Evolutionary conservation across 208 protist species (phyloP).

Genomic region (Histomonas meleagridis): DNA sequence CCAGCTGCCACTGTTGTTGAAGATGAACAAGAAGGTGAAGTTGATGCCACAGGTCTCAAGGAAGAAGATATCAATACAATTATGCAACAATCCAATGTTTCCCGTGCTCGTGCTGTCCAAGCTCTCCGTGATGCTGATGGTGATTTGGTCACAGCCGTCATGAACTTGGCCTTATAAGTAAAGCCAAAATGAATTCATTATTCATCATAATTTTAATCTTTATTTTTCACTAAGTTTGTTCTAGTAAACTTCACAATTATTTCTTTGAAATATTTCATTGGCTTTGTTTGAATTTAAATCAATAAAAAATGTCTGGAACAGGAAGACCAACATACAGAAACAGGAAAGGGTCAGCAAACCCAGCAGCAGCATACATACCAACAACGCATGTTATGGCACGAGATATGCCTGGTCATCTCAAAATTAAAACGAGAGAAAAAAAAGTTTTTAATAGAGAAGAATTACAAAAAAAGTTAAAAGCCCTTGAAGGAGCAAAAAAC

Average conservation of each 20-base stretch:
- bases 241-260: no score
- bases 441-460: not conserved
- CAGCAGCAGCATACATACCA: not conserved
- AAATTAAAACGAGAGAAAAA: not conserved
- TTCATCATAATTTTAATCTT: no score
- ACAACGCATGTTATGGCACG: not conserved
- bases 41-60: not conserved
- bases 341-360: not conserved
- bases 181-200: no score
- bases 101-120: not conserved
- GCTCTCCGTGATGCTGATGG: not conserved
- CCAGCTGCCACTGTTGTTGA: not conserved
- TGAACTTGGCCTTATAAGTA: slow-evolving; percentile 10
- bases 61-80: slow-evolving; percentile 16
- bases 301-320: slow-evolving; percentile 3
- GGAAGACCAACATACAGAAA: not conserved
- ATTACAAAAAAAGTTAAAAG: not conserved
- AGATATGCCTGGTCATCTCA: not conserved
- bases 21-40: not conserved
- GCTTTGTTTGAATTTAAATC: no score
- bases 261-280: no score
- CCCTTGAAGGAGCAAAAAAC: not conserved
- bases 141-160: slow-evolving; percentile 32
- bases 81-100: slow-evolving; percentile 18
- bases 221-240: no score